Percentiles rank a stretch among this genome's conserved stretches.
These are phyloP conservation scores for Podospora conica DNA, from an alignment of 495 filamentous ascomycete species.

Conservation along the genomic window DNA sequence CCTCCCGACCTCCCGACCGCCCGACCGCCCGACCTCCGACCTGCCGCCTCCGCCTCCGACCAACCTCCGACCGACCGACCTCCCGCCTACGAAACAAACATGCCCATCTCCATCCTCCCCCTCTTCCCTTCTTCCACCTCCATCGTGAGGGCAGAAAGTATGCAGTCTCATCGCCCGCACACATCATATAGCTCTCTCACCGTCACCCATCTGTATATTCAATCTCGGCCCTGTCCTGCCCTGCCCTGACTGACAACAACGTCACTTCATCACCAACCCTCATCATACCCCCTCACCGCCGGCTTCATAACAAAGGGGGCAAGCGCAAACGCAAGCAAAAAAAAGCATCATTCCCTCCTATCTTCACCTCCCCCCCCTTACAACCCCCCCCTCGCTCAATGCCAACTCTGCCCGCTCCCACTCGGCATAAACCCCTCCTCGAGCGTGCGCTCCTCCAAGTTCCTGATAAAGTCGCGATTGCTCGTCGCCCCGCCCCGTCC, in stretches of 20 bases:
- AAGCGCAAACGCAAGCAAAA: neutral
- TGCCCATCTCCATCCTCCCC: too few relatives aligned
- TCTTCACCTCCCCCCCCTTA: neutral
- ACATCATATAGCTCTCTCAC: too few relatives aligned
- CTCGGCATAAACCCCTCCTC: conserved; percentile 68
- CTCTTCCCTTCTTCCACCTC: too few relatives aligned
- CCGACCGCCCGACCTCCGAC: too few relatives aligned
- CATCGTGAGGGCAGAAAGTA: too few relatives aligned
- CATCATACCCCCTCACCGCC: neutral
- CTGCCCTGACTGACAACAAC: neutral
- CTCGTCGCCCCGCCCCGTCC: conserved; percentile 42
- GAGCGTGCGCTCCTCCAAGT: conserved; percentile 84
- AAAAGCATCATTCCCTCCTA: neutral
- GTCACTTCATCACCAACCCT: neutral
- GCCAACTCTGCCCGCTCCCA: conserved; percentile 41
- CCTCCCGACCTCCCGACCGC: too few relatives aligned
- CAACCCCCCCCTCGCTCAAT: conserved; percentile 27
- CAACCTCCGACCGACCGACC: too few relatives aligned
- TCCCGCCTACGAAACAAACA: too few relatives aligned
- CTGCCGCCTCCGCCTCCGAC: too few relatives aligned
- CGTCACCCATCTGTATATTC: neutral
- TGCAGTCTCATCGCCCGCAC: too few relatives aligned
- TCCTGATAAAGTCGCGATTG: conserved; percentile 87
- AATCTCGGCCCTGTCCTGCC: neutral
- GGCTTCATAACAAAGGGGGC: neutral